These are phyloP conservation scores for Bombardia bombarda DNA, from an alignment of 495 filamentous ascomycete genomes.

Conservation along the genomic window DNA sequence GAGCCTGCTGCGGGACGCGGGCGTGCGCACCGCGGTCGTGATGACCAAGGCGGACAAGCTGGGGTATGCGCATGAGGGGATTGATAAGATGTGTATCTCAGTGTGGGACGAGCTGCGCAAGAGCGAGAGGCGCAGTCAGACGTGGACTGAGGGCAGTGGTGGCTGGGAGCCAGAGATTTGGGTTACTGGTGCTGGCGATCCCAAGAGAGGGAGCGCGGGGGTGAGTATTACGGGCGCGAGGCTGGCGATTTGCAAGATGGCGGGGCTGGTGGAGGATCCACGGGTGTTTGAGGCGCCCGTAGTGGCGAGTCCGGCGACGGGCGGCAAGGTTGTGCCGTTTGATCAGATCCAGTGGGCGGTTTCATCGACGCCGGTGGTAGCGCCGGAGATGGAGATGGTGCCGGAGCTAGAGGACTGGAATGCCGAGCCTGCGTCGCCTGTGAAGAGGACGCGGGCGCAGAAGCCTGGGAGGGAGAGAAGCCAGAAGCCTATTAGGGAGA, in stretches of 20 bases:
- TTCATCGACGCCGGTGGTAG: too few species aligned
- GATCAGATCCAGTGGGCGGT: constrained; percentile 17
- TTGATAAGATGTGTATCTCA: constrained; percentile 27
- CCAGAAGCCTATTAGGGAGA: too few species aligned
- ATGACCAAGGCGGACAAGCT: constrained; percentile 73
- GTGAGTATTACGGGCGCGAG: constrained; percentile 21
- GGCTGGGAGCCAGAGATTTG: constrained; percentile 43
- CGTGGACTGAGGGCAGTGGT: constrained; percentile 23
- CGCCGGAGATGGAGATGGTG: too few species aligned
- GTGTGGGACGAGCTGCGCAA: constrained; percentile 29
- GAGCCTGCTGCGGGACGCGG: constrained; percentile 49
- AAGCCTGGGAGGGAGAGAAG: too few species aligned
- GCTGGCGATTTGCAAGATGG: constrained; percentile 32
- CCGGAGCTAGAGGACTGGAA: too few species aligned
- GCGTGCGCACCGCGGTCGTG: constrained; percentile 68
- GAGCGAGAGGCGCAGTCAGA: constrained; percentile 20
- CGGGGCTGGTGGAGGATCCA: constrained; percentile 25
- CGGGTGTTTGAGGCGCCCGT: constrained; percentile 2
- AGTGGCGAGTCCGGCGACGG: constrained; percentile 1
- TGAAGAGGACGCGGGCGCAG: too few species aligned
- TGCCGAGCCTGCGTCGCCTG: too few species aligned
- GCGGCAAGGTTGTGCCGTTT: constrained; percentile 16
- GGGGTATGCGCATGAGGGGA: constrained; percentile 8
- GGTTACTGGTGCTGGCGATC: constrained; percentile 37
- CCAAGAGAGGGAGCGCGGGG: constrained; percentile 15